phyloP scores from a whole-genome alignment of 768 basidiomycete genomes.

The Hemileccinum impolitum region DNA sequence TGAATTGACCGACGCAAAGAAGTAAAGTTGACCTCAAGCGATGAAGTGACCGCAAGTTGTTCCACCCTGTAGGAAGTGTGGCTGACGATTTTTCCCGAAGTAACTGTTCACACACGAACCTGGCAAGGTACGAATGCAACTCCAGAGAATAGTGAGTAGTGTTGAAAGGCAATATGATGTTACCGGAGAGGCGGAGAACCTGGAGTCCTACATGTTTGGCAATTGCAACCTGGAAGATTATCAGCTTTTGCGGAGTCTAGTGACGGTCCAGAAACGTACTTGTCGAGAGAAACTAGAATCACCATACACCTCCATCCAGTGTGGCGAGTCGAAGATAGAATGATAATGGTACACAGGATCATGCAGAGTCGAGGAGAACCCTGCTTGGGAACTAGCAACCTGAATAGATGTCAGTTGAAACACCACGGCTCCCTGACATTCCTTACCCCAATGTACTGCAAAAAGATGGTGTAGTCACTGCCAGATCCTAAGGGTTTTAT shows the following conservation, averaged over 20 bases:
- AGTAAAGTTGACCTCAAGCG: slow-evolving; percentile 49
- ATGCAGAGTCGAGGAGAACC: slow-evolving; percentile 33
- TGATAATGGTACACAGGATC: slow-evolving; percentile 76
- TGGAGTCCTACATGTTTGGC: slow-evolving; percentile 66
- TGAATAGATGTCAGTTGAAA: slow-evolving; percentile 11
- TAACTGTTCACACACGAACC: slow-evolving; percentile 37
- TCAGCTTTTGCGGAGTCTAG: slow-evolving; percentile 1
- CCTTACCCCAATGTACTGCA: slow-evolving; percentile 72
- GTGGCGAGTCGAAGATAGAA: slow-evolving; percentile 68
- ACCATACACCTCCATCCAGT: slow-evolving; percentile 72
- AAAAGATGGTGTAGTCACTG: slow-evolving; percentile 89
- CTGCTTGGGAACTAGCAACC: slow-evolving; percentile 34
- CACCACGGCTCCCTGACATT: background rate
- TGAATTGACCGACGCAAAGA: slow-evolving; percentile 45
- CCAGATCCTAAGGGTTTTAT: slow-evolving; percentile 74
- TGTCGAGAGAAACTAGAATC: slow-evolving; percentile 77
- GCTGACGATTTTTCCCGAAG: slow-evolving; percentile 23
- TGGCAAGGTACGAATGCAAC: slow-evolving; percentile 57
- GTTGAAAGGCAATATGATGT: slow-evolving; percentile 67
- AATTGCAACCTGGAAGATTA: slow-evolving; percentile 50
- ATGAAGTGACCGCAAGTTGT: slow-evolving; percentile 18
- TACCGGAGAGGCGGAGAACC: slow-evolving; percentile 58
- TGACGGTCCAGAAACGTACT: slow-evolving; percentile 36
- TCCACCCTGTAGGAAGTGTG: slow-evolving; percentile 26
- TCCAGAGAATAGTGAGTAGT: slow-evolving; percentile 74